phyloP scores from a whole-genome alignment of 805 yeast genomes.

The Nakazawaea sp. region DNA sequence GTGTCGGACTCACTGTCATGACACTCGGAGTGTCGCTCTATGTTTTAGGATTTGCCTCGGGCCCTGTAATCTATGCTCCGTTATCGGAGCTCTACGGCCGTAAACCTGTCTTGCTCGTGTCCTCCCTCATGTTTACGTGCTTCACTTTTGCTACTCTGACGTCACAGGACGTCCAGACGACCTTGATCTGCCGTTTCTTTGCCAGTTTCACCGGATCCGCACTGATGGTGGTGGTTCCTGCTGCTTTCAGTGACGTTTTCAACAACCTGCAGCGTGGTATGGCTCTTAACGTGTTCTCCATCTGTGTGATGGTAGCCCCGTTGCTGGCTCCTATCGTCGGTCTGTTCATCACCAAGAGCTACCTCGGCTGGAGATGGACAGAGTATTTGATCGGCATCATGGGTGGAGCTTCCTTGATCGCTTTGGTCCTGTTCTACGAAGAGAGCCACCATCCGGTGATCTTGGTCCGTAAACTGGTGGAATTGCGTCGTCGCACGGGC shows the following conservation, averaged over 20 bases:
- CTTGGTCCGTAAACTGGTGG: conserved; percentile 54
- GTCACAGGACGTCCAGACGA: conserved; percentile 49
- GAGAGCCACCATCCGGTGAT: conserved; percentile 75
- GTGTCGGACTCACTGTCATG: conserved; percentile 38
- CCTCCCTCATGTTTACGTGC: conserved; percentile 61
- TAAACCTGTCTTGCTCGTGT: conserved; percentile 47
- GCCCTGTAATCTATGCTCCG: conserved; percentile 70
- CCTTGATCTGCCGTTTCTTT: conserved; percentile 66
- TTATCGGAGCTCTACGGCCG: conserved; percentile 66
- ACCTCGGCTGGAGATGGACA: conserved; percentile 67
- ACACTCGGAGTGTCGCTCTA: conserved; percentile 61
- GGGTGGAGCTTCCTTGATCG: conserved; percentile 52
- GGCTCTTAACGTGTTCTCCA: conserved; percentile 73
- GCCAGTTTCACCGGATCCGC: conserved; percentile 76
- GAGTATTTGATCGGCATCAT: conserved; percentile 66
- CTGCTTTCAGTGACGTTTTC: conserved; percentile 77
- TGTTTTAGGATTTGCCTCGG: conserved; percentile 59
- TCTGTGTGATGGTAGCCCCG: conserved; percentile 79
- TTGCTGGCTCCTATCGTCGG: conserved; percentile 72
- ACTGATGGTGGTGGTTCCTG: conserved; percentile 80
- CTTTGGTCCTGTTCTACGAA: conserved; percentile 36
- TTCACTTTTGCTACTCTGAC: conserved; percentile 71
- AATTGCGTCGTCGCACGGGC: conserved; percentile 35
- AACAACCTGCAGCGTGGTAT: conserved; percentile 54
- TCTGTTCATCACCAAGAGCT: conserved; percentile 55